Conservation (phyloP, 1,284 basidiomycete species). For the Peniophora sp. region DNA sequence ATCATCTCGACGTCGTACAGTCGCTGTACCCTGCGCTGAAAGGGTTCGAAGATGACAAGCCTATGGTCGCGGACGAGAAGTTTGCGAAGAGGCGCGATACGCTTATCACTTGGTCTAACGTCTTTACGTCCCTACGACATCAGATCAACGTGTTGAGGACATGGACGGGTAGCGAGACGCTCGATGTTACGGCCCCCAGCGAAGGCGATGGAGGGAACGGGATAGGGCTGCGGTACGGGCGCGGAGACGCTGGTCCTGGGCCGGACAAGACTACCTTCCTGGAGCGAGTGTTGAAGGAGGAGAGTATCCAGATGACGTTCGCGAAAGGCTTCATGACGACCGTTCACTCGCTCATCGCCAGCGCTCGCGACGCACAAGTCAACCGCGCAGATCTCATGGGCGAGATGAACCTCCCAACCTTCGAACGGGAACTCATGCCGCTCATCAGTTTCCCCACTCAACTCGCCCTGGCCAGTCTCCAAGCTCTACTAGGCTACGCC, state of each 20-base stretch:
- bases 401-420: conserved; percentile 87
- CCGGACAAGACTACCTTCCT: conserved; percentile 75
- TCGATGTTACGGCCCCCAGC: conserved; percentile 78
- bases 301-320: conserved; percentile 89
- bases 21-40: conserved; percentile 83
- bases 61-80: conserved; percentile 50
- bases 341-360: conserved; percentile 79
- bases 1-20: conserved; percentile 76
- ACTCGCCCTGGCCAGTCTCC: conserved; percentile 87
- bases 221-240: conserved; percentile 25
- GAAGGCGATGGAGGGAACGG: conserved; percentile 51
- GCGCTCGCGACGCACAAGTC: conserved; percentile 85
- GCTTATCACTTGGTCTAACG: conserved; percentile 83
- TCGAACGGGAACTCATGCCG: conserved; percentile 88
- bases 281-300: conserved; percentile 93
- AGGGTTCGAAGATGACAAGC: conserved; percentile 76
- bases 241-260: conserved; percentile 16
- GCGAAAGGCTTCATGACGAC: conserved; percentile 90
- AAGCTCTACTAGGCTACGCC: conserved; percentile 86
- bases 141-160: conserved; percentile 75
- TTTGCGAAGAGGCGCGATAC: conserved; percentile 81
- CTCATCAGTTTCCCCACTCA: conserved; percentile 94
- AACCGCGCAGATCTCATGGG: conserved; percentile 67
- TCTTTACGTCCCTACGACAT: conserved; percentile 70
- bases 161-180: conserved; percentile 89